Base-by-base conservation (phyloP, 192 early-diverging fungal species). In the Coemansia interrupta region DNA sequence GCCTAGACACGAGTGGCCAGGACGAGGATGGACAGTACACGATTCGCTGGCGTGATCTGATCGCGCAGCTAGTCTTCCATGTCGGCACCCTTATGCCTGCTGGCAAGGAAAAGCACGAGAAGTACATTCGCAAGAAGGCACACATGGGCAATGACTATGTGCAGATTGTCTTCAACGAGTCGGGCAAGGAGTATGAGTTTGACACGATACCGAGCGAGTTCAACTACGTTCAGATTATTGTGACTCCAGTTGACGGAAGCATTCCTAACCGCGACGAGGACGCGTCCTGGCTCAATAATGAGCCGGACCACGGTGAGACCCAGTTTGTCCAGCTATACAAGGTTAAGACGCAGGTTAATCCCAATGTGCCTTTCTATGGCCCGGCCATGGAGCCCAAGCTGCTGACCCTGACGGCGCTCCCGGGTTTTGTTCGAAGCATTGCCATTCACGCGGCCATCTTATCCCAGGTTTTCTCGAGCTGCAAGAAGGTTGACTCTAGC, bases 111-210 rank as follows among this genome's bases (percentile, higher is more conserved):
- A 75, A 80, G 39, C 84, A 84, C 45, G 95, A 99, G 70, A 85
- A 88, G 46, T 74, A 84, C 45, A 84, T 91, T 64, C 88, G 83
- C 60, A 99, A 99, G 64, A 99, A 99, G 79, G 80, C 92, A 24
- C 93, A 96, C 66, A 94, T 99, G 61, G 96, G 94, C 41, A 99
- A 99, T 66, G 94, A 99, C 75, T 97, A 87, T 79, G 91, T 99
- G 48, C 86, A 87, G 30, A 89, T 99, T 60, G 86, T 96, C 9
- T 99, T 88, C 62, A 95, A 97, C 66, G 95, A 99, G 65, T 89
- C 89, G 29, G 94, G 90, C 1, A 56, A 57, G 0, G 83, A 87
- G 8, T 93, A 90, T 66, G 84, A 83, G 29, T 94, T 95, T 71
- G 89, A 94, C 56, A 97, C 93, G 5, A 82, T 97, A 28, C 87